phyloP scores from a whole-genome alignment of 202 grass and related monocot species.

The Eragrostis tef region DNA sequence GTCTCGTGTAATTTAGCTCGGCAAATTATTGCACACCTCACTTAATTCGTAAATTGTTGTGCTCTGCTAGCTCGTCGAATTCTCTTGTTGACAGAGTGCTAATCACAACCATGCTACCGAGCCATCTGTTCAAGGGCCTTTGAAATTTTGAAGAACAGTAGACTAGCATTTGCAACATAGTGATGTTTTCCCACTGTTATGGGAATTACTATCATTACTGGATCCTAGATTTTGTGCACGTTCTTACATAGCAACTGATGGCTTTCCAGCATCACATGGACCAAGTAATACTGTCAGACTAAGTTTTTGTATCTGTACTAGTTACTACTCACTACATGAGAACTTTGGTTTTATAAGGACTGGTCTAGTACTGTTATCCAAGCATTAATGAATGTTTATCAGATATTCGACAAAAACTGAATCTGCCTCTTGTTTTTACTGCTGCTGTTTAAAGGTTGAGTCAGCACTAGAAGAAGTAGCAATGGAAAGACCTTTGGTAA shows the following conservation, averaged over 20 bases:
- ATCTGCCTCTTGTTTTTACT: not conserved
- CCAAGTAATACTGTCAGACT: not conserved
- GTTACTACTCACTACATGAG: not conserved
- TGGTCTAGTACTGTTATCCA: not conserved
- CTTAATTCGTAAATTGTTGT: not conserved
- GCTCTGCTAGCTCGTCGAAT: not conserved
- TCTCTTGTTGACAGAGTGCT: not conserved
- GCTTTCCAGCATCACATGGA: constrained; percentile 2
- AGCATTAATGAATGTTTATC: not conserved
- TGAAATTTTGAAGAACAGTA: not conserved
- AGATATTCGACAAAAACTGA: not conserved
- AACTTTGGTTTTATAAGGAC: not conserved
- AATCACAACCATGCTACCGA: not conserved
- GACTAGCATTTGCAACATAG: not conserved
- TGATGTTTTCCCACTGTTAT: not conserved
- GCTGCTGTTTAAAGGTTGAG: constrained; percentile 55
- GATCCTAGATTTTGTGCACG: not conserved
- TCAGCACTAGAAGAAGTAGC: constrained; percentile 45
- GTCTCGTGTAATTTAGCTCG: not conserved
- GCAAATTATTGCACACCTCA: not conserved
- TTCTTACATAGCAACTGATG: not conserved
- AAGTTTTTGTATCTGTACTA: not conserved
- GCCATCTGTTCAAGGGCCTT: not conserved
- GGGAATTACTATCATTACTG: not conserved
- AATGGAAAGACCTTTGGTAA: constrained; percentile 56